Base-by-base conservation (phyloP, 2,329 filamentous ascomycete species). In the Zymoseptoria ardabiliae region DNA sequence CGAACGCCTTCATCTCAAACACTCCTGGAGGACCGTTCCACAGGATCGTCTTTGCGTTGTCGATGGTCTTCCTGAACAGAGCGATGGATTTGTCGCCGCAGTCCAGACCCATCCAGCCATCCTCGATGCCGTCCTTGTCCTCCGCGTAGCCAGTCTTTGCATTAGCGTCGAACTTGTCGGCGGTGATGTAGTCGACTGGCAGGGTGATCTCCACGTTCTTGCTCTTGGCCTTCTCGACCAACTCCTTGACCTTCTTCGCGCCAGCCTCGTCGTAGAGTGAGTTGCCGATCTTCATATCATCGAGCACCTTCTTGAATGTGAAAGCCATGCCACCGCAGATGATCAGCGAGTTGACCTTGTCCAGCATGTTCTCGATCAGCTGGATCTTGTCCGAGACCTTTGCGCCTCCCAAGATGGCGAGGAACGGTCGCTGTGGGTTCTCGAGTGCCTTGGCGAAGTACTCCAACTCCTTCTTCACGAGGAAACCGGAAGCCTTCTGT, bases 321-420 rank as follows among this genome's bases (percentile, higher is more conserved):
- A 97, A 99, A 64, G 94, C 92, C 94, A 99, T 99, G 71, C 86
- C 94, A 74, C 94, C 94, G 76, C 93, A 96, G 79, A 99, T 88
- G 78, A 99, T 89, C 67, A 99, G 85, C 76, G 88, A 94, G 84
- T 99, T 85, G 77, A 99, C 92, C 85, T 99, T 97, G 78, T 91
- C 90, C 68, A 99, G 88, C 67, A 99, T 83, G 84, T 99, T 99
- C 81, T 99, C 92, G 74, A 99, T 97, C 70, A 99, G 85, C 82
- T 97, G 91, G 77, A 99, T 99, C 88, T 99, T 99, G 85, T 99
- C 94, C 51, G 91, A 95, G 69, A 99, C 91, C 85, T 99, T 99
- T 76, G 94, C 91, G 69, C 94, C 94, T 70, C 94, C 94, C 57
- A 99, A 89, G 74, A 99, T 99, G 75, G 94, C 95, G 57, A 99